These are phyloP conservation scores for Beauveria pseudobassiana DNA, from an alignment of 2,329 filamentous ascomycete species.

Conservation along the genomic window DNA sequence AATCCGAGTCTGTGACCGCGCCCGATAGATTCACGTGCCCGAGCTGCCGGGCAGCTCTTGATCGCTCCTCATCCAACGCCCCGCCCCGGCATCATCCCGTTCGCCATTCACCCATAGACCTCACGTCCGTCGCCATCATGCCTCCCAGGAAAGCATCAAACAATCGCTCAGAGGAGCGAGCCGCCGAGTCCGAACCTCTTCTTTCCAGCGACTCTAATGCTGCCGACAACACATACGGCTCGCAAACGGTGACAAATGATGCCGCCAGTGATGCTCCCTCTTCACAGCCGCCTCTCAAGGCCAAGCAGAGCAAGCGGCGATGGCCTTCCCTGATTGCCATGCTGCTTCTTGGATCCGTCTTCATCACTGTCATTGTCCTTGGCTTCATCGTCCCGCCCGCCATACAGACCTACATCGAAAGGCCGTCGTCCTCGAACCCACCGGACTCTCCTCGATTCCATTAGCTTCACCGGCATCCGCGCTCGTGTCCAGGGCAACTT, in stretches of 20 bases:
- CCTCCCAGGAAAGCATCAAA: neutral
- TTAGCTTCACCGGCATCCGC: constrained; percentile 69
- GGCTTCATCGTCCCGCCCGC: constrained; percentile 76
- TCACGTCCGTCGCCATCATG: constrained; percentile 1
- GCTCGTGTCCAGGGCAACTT: constrained; percentile 79
- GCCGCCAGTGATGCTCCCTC: constrained; percentile 2
- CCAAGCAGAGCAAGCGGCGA: constrained; percentile 25
- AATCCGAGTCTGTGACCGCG: neutral
- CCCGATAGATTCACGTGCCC: neutral
- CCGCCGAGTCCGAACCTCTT: constrained; percentile 5
- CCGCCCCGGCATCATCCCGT: neutral
- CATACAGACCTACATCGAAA: constrained; percentile 80
- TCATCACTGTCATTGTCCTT: constrained; percentile 63
- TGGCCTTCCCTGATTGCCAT: constrained; percentile 80
- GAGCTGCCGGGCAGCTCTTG: neutral
- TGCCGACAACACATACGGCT: constrained; percentile 2
- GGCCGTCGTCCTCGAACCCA: constrained; percentile 74
- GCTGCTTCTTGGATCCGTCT: constrained; percentile 51
- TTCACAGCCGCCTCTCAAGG: neutral
- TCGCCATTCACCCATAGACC: neutral
- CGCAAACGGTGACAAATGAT: neutral
- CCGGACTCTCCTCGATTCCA: constrained; percentile 78
- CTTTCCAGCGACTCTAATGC: neutral
- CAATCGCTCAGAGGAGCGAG: neutral
- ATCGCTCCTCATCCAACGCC: neutral